Evolutionary conservation across 179 eudicot genomes (phyloP).

Genomic region (Actinidia polygama): DNA sequence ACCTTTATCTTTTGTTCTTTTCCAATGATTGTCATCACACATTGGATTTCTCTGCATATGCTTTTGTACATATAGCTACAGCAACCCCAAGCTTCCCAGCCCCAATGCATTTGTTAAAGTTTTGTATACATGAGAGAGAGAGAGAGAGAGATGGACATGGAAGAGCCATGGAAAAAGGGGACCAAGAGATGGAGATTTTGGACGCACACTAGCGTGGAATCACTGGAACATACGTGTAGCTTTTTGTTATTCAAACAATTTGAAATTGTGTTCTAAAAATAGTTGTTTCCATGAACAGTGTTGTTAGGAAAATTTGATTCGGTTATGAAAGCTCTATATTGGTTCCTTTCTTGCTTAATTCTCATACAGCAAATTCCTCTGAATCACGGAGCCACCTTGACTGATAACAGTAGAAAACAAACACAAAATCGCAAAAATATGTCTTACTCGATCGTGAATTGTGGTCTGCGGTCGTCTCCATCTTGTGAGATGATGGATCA

Average conservation of each 20-base stretch:
- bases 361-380: not conserved
- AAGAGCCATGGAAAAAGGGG: not conserved
- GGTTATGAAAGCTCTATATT: too few species aligned
- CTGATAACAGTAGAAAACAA: not conserved
- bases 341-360: not conserved
- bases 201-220: constrained; percentile 11
- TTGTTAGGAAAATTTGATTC: not conserved
- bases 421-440: too few species aligned
- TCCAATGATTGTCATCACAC: too few species aligned
- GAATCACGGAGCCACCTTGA: not conserved
- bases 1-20: too few species aligned
- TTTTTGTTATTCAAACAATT: too few species aligned
- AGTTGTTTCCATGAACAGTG: not conserved
- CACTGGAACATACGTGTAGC: not conserved
- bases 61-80: too few species aligned
- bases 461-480: constrained; percentile 33
- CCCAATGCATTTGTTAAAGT: too few species aligned
- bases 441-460: not conserved
- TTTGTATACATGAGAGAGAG: not conserved
- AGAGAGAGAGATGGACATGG: not conserved
- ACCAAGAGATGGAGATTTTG: not conserved
- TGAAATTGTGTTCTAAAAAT: not conserved
- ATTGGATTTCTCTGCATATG: too few species aligned
- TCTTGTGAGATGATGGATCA: constrained; percentile 65
- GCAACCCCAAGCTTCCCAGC: too few species aligned